Evolutionary conservation across 306 rosid genomes (phyloP).

Genomic region (Begonia loranthoides): DNA sequence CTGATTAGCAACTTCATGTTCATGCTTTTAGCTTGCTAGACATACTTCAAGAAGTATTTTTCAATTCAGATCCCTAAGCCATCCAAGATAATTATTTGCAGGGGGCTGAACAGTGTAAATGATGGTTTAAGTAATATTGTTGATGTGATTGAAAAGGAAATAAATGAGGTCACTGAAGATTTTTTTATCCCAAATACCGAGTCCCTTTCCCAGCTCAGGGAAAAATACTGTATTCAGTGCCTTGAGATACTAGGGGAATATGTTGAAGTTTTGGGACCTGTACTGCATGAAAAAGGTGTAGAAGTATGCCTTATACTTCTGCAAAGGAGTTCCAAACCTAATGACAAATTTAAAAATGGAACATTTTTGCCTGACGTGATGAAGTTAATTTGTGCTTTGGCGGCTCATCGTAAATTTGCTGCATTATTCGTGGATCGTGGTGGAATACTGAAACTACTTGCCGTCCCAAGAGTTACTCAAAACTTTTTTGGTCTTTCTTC

Average conservation of each 20-base stretch:
- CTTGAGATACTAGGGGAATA: conserved; percentile 90
- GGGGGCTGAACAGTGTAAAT: conserved; percentile 38
- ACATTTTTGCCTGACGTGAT: conserved; percentile 77
- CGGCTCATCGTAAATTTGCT: conserved; percentile 96
- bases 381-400: conserved; percentile 94
- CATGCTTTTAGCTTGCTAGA: too few species aligned
- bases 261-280: conserved; percentile 98
- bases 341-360: conserved; percentile 45
- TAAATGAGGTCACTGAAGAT: conserved; percentile 52
- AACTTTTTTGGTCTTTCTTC: conserved; percentile 86
- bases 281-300: conserved; percentile 87
- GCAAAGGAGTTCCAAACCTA: conserved; percentile 66
- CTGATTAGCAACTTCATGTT: neutral
- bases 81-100: conserved; percentile 27
- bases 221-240: conserved; percentile 92
- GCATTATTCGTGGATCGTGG: conserved; percentile 93
- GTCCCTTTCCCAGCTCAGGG: conserved; percentile 66
- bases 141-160: conserved; percentile 27
- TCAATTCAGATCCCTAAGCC: conserved; percentile 1
- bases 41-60: too few species aligned
- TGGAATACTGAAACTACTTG: conserved; percentile 89
- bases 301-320: conserved; percentile 84
- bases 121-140: conserved; percentile 24
- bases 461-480: conserved; percentile 76
- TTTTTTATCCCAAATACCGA: conserved; percentile 59